A percentile compares a stretch with the other conserved stretches of the same genome.
phyloP scores from a whole-genome alignment of 495 filamentous ascomycete genomes.

The Tuber borchii region DNA sequence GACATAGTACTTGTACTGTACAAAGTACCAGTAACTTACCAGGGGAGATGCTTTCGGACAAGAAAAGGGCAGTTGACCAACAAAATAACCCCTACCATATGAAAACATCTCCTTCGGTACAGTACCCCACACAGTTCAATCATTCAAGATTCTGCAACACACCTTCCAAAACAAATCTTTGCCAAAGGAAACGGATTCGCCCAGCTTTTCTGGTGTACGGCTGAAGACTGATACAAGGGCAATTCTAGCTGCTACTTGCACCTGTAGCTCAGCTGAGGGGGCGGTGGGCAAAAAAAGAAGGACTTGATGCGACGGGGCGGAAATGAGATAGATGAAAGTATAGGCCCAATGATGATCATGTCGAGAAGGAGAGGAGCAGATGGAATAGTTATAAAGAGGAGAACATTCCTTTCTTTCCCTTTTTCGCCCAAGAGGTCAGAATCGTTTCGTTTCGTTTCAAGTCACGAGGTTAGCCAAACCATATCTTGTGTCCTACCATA shows the following conservation, averaged over 20 bases:
- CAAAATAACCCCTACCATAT: too few species aligned
- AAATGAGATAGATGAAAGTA: not conserved
- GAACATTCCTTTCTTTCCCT: not conserved
- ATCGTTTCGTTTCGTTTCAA: not conserved
- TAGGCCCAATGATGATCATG: not conserved
- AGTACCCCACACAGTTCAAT: too few species aligned
- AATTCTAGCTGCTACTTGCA: not conserved
- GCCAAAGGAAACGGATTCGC: not conserved
- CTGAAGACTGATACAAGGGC: not conserved
- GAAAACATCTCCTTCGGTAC: too few species aligned
- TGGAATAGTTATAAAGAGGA: not conserved
- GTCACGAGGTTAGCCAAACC: not conserved
- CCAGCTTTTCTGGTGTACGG: not conserved
- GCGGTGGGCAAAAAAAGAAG: not conserved
- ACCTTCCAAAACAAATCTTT: not conserved
- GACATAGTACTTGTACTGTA: not conserved
- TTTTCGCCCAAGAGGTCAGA: not conserved
- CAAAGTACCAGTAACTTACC: too few species aligned
- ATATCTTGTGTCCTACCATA: not conserved
- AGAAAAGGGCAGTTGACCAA: too few species aligned
- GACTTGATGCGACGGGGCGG: not conserved
- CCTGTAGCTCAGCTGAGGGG: not conserved
- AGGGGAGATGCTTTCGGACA: too few species aligned
- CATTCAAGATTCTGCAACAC: too few species aligned
- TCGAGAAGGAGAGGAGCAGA: not conserved